Evolutionary conservation across 768 basidiomycete genomes (phyloP).

Genomic region (Serendipita sp.): DNA sequence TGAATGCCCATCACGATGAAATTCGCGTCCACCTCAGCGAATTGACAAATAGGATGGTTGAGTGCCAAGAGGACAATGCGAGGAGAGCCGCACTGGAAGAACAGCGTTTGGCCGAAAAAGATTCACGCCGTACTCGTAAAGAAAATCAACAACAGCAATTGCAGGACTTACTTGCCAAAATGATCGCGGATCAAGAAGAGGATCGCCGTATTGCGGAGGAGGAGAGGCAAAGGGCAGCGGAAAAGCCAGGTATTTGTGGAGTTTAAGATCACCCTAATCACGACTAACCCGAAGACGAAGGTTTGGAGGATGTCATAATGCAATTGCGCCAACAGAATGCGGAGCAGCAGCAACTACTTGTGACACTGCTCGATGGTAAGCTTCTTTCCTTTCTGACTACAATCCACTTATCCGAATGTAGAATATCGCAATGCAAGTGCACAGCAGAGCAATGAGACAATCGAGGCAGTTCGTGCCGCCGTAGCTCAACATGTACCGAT

Average conservation of each 20-base stretch:
- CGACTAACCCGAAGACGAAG: conserved; percentile 20
- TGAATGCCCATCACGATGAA: conserved; percentile 42
- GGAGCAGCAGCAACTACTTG: conserved; percentile 42
- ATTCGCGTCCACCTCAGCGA: conserved; percentile 48
- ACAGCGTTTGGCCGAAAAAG: conserved; percentile 47
- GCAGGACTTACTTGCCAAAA: conserved; percentile 29
- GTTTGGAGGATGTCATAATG: conserved; percentile 42
- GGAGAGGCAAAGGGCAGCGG: conserved; percentile 25
- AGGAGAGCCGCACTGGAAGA: conserved; percentile 47
- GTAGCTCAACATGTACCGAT: conserved; percentile 65
- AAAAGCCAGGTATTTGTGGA: conserved; percentile 40
- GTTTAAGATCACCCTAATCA: conserved; percentile 11
- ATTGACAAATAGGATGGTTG: conserved; percentile 56
- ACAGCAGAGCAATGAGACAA: conserved; percentile 45
- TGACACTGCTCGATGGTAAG: conserved; percentile 22
- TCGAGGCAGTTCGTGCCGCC: conserved; percentile 51
- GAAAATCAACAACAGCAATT: conserved; percentile 41
- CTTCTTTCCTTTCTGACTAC: background rate
- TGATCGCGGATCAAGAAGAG: background rate
- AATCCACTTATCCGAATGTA: background rate
- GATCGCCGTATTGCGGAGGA: conserved; percentile 3
- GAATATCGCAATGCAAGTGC: conserved; percentile 8
- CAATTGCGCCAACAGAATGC: conserved; percentile 42
- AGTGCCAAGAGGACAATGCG: conserved; percentile 43
- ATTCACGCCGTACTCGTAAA: conserved; percentile 39